These are phyloP conservation scores for Sporisorium reilianum DNA, from an alignment of 1,284 basidiomycete genomes.

Conservation along the genomic window DNA sequence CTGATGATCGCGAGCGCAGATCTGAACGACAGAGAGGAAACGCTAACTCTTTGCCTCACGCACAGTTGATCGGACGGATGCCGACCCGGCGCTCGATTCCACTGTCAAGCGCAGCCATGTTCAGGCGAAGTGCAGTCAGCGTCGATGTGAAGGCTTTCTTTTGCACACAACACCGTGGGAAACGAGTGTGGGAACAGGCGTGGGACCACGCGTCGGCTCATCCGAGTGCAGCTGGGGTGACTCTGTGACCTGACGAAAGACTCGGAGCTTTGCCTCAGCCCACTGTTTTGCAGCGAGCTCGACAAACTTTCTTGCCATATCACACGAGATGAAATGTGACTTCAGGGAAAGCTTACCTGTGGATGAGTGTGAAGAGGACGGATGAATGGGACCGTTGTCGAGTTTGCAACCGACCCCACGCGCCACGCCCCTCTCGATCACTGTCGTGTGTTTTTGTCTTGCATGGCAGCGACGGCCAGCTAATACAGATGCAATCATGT, in stretches of 20 bases:
- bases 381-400: neutral
- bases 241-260: conserved; percentile 5
- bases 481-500: neutral
- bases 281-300: conserved; percentile 1
- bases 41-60: neutral
- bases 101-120: neutral
- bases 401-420: neutral
- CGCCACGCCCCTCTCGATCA: neutral
- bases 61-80: neutral
- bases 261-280: neutral
- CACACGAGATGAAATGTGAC: conserved; percentile 8
- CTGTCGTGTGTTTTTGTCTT: neutral
- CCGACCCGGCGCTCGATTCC: conserved; percentile 1
- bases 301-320: neutral
- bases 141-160: neutral
- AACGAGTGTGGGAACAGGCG: conserved; percentile 16
- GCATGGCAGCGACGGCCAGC: neutral
- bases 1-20: conserved; percentile 5
- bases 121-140: too few relatives aligned
- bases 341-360: neutral
- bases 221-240: conserved; percentile 8
- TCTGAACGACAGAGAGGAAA: neutral
- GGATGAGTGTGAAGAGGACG: neutral
- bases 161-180: neutral
- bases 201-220: conserved; percentile 11